Base-by-base conservation (phyloP, 352 stramenopile genomes). In the Globisporangium spinosum region DNA sequence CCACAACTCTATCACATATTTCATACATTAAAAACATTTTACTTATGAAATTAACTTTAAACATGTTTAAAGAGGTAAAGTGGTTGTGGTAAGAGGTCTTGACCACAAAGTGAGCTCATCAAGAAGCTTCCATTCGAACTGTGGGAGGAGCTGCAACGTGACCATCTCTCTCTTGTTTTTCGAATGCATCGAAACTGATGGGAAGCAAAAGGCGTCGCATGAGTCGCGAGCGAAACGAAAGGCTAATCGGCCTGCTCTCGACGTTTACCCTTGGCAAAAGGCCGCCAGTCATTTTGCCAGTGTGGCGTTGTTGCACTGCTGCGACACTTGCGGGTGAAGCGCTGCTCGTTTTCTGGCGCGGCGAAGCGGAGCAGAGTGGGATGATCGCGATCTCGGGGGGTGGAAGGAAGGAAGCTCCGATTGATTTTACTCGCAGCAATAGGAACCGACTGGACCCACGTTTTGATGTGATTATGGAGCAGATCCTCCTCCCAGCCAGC, bases 311-410 rank as follows among this genome's bases (percentile, higher is more conserved):
- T 35, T 58, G 51, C n/a, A 4, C 22, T 12, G 23, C 15, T 35
- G 53, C 23, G 53, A 58, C 53, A 58, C 40, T n/a, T 15, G 15
- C n/a, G 23, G 3, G 27, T 20, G 51, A 58, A 58, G 29, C 27
- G 23, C 13, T 58, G 53, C 53, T 35, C 53, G 40, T 49, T 49
- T 58, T 29, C 23, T 34, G 53, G 23, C 20, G 23, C 25, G 27
- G n/a, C 32, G 53, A 58, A 35, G 53, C 53, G 20, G 25, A 35
- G 35, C 20, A 20, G 53, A 58, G 53, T 58, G 53, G 53, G 53
- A 58, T 58, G 53, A 58, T 58, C 53, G 25, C 25, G 9, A 10
- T 22, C 40, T 49, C 40, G 40, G 40, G 23, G 22, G 53, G 51
- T 27, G 22, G 51, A 34, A 22, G 57, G 57, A 62, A 45, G 57